A percentile compares a stretch with the other conserved stretches of the same genome.
phyloP scores from a whole-genome alignment of 768 basidiomycete species.

The Psilocybe tampanensis region DNA sequence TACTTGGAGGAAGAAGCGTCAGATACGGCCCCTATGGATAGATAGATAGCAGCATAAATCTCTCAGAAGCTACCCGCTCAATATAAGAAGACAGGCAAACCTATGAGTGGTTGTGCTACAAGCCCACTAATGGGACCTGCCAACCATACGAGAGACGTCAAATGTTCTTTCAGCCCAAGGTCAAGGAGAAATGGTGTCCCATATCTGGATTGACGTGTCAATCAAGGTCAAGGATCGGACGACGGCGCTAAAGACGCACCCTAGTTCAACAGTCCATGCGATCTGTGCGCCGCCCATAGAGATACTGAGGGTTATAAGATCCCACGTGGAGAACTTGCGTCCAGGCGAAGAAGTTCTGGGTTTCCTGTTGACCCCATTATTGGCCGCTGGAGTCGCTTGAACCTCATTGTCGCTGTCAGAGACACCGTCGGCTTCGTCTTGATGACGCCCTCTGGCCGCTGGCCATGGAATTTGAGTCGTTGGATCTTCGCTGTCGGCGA shows the following conservation, averaged over 20 bases:
- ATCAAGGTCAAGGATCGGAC: constrained; percentile 3
- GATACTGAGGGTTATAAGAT: constrained; percentile 80
- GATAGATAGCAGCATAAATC: constrained; percentile 31
- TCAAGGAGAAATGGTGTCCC: constrained; percentile 90
- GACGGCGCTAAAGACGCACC: constrained; percentile 49
- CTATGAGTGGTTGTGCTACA: constrained; percentile 96
- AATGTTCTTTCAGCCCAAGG: constrained; percentile 75
- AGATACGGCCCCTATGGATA: constrained; percentile 89
- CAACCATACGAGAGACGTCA: constrained; percentile 95
- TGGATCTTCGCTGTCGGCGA: constrained; percentile 70
- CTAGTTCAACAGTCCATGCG: constrained; percentile 94
- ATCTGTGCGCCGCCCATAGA: constrained; percentile 96
- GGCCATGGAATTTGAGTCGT: constrained; percentile 84
- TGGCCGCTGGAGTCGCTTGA: constrained; percentile 11
- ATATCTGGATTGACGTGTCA: constrained; percentile 55
- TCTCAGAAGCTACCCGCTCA: constrained; percentile 17
- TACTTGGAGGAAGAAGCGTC: constrained; percentile 92
- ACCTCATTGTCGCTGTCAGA: constrained; percentile 21
- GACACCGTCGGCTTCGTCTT: constrained; percentile 24
- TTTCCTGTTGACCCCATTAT: constrained; percentile 20
- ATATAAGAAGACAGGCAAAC: constrained; percentile 44
- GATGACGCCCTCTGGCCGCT: constrained; percentile 34
- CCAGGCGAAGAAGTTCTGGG: constrained; percentile 29
- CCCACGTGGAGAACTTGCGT: constrained; percentile 57
- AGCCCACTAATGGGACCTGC: constrained; percentile 95